These are phyloP conservation scores for Penicillium steckii DNA, from an alignment of 495 filamentous ascomycete genomes.

Conservation along the genomic window DNA sequence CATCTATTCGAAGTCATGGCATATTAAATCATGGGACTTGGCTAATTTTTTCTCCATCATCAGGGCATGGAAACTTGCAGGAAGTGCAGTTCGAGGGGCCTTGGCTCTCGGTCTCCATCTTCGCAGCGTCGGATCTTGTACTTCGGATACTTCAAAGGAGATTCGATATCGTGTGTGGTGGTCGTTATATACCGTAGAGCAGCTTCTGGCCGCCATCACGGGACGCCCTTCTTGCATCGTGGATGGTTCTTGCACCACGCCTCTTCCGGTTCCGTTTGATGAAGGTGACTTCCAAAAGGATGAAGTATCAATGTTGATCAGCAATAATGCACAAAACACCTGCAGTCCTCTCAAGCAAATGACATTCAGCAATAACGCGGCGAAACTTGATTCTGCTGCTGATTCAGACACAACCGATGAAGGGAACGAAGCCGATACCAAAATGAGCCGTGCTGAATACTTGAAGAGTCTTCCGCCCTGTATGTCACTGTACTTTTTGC, in stretches of 20 bases:
- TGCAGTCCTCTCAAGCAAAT: constrained; percentile 21
- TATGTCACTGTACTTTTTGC: constrained; percentile 51
- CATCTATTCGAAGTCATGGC: background rate
- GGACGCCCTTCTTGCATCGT: constrained; percentile 58
- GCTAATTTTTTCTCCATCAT: constrained; percentile 7
- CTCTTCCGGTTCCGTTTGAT: constrained; percentile 53
- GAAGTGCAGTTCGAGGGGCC: constrained; percentile 56
- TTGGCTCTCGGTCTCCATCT: constrained; percentile 62
- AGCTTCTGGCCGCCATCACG: constrained; percentile 56
- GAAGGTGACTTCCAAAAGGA: constrained; percentile 46
- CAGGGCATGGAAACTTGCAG: constrained; percentile 62
- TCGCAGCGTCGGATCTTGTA: constrained; percentile 48
- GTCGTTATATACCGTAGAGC: constrained; percentile 57
- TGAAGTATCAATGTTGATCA: constrained; percentile 33
- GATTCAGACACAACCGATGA: constrained; percentile 27
- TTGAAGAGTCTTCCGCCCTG: constrained; percentile 33
- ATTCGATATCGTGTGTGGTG: constrained; percentile 61
- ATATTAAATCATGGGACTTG: no score
- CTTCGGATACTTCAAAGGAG: constrained; percentile 53
- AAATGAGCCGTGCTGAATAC: constrained; percentile 23
- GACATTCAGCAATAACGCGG: constrained; percentile 17
- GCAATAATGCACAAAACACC: constrained; percentile 20
- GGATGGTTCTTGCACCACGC: constrained; percentile 53
- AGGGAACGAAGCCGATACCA: constrained; percentile 13
- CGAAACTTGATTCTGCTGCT: constrained; percentile 22